Conservation (phyloP, 2,329 filamentous ascomycete genomes). For the Penicillium sp. region DNA sequence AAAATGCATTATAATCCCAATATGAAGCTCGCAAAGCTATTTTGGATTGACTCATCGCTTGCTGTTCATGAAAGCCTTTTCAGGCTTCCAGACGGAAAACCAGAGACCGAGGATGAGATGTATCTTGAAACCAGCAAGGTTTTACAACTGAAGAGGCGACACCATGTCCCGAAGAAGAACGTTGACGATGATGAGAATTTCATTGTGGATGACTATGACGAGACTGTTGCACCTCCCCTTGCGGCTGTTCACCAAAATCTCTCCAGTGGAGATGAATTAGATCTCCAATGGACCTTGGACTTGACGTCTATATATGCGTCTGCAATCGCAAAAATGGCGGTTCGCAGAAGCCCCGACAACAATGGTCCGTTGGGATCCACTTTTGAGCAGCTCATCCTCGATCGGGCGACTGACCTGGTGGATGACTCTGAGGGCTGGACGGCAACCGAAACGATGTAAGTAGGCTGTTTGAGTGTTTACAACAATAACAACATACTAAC, state of each 20-base stretch:
- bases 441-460: slow-evolving; percentile 39
- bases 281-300: slow-evolving; percentile 37
- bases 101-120: slow-evolving; percentile 19
- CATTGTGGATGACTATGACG: slow-evolving; percentile 45
- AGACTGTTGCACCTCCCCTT: slow-evolving; percentile 25
- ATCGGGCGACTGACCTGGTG: slow-evolving; percentile 21
- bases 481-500: background rate
- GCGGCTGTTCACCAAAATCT: slow-evolving; percentile 15
- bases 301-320: slow-evolving; percentile 34
- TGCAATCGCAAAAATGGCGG: slow-evolving; percentile 23
- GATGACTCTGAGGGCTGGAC: slow-evolving; percentile 11
- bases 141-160: slow-evolving; percentile 29
- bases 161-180: slow-evolving; percentile 18
- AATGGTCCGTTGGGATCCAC: slow-evolving; percentile 6
- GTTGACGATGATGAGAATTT: slow-evolving; percentile 34
- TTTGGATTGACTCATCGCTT: slow-evolving; percentile 38
- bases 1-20: slow-evolving; percentile 26
- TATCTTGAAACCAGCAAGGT: slow-evolving; percentile 22
- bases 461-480: background rate
- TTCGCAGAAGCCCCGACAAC: slow-evolving; percentile 1
- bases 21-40: slow-evolving; percentile 42
- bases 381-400: slow-evolving; percentile 32
- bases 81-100: slow-evolving; percentile 20
- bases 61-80: slow-evolving; percentile 43
- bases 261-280: slow-evolving; percentile 17